phyloP scores from a whole-genome alignment of 345 rosid genomes.

The Camelina hispida region DNA sequence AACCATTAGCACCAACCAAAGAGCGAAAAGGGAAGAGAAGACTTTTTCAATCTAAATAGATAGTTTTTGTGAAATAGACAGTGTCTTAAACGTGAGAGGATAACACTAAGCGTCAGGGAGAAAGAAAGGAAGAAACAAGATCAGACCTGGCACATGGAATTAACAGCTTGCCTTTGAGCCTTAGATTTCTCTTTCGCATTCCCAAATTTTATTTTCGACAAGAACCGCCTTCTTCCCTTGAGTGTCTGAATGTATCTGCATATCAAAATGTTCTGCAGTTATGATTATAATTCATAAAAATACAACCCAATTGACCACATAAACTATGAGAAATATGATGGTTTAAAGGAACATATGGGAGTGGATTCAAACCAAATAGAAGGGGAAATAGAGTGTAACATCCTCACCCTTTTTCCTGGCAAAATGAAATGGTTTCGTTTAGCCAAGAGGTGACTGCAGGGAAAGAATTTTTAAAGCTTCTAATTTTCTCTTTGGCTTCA shows the following conservation, averaged over 20 bases:
- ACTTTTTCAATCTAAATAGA: not conserved
- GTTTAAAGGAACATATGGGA: constrained; percentile 16
- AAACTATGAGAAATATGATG: constrained; percentile 1
- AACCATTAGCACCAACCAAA: constrained; percentile 19
- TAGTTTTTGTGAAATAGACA: not conserved
- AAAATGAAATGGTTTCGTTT: constrained; percentile 62
- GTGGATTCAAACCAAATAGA: constrained; percentile 9
- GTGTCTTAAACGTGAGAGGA: constrained; percentile 5
- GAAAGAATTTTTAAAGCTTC: constrained; percentile 78
- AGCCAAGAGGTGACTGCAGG: constrained; percentile 93
- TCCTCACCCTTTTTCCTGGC: constrained; percentile 80
- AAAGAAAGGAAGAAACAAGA: constrained; percentile 7
- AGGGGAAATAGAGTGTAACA: constrained; percentile 24
- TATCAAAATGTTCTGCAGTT: constrained; percentile 20
- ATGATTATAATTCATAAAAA: constrained; percentile 4
- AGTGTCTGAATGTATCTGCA: constrained; percentile 88
- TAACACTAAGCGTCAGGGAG: constrained; percentile 1
- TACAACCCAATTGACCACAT: constrained; percentile 14
- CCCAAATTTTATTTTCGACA: constrained; percentile 92
- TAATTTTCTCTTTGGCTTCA: constrained; percentile 85
- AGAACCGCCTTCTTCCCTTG: constrained; percentile 90
- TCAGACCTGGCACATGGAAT: constrained; percentile 93
- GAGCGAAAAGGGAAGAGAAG: constrained; percentile 8
- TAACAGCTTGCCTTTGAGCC: constrained; percentile 98
- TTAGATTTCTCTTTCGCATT: constrained; percentile 76